Evolutionary conservation across 1,139 yeast species (phyloP), one percentile per base, ranked within the genome.

Genomic region (Candida albicans): DNA sequence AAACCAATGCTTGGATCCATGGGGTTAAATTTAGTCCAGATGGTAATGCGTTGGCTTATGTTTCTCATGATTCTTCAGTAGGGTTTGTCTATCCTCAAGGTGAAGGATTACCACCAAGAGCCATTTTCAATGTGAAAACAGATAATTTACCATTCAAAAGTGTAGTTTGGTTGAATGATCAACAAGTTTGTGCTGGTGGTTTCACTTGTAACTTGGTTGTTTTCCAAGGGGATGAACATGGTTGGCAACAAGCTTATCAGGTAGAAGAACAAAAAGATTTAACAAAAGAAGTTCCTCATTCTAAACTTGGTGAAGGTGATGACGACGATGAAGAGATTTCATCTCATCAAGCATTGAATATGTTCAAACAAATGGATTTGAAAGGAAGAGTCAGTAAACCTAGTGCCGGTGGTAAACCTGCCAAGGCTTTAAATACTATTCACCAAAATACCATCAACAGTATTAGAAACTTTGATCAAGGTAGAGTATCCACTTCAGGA

Each of bases 361-460:
- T 93, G 93, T 95, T 95, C 71, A 85, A 90, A 66, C 96, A 93
- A 66, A 75, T 93, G 77, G 99, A 93, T 67, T 78, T 93, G 65
- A 91, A 90, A 75, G 99, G 99, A 44, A 79, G 88, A 47, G 82
- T 80, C 42, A 73, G 77, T 52, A 70, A 75, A 49, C 67, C 73
- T 25, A 50, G 53, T 38, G 50, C 53, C 13, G 52, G 51, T 12
- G 57, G 75, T 60, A 52, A 52, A 24, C 68, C 77, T 32, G 60
- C 65, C 31, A 75, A 77, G 44, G 79, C 78, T 40, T 75, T 86
- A 59, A 77, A 76, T 48, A 89, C 96, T 13, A 81, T 88, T 48
- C 99, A 93, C 66, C 97, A 91, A 65, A 93, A 91, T 68, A 84
- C 97, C 27, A 89, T 95, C 60, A 80, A 85, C 41, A 79, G 82